phyloP scores from a whole-genome alignment of 352 stramenopile genomes.

The Phytopythium cucurbitacearum region DNA sequence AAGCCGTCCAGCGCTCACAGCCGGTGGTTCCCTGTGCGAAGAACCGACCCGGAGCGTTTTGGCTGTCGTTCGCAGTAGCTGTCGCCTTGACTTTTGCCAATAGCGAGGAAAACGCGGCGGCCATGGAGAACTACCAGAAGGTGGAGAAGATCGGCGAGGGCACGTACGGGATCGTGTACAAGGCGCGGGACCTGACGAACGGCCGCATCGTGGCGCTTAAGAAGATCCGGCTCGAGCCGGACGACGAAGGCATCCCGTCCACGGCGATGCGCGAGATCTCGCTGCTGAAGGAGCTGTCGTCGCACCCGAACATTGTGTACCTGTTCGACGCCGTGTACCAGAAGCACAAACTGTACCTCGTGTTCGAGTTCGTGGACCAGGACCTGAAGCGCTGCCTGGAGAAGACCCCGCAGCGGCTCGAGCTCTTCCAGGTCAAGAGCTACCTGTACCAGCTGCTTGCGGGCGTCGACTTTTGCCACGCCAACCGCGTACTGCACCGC shows the following conservation, averaged over 20 bases:
- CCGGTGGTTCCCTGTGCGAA: too few relatives aligned
- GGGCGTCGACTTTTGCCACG: conserved; percentile 93
- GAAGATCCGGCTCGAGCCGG: conserved; percentile 86
- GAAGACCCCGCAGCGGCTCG: conserved; percentile 89
- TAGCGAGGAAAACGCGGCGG: neutral
- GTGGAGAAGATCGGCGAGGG: conserved; percentile 90
- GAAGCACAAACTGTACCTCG: conserved; percentile 84
- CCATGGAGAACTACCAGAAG: conserved; percentile 86
- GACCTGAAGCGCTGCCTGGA: conserved; percentile 89
- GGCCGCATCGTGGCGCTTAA: conserved; percentile 94
- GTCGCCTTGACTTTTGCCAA: neutral
- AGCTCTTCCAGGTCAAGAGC: conserved; percentile 79
- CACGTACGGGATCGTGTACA: conserved; percentile 97
- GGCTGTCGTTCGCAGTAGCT: too few relatives aligned
- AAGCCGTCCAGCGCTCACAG: too few relatives aligned
- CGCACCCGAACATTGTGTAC: conserved; percentile 93
- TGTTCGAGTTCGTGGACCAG: conserved; percentile 87
- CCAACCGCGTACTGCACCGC: conserved; percentile 94
- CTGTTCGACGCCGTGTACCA: conserved; percentile 83
- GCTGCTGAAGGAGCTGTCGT: conserved; percentile 91
- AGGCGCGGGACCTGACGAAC: conserved; percentile 88
- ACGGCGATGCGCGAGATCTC: conserved; percentile 98
- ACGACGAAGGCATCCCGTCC: conserved; percentile 97
- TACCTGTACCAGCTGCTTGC: conserved; percentile 80
- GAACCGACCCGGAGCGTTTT: too few relatives aligned